Conservation (phyloP, 139 green algal species). For the Chlorella sp. region DNA sequence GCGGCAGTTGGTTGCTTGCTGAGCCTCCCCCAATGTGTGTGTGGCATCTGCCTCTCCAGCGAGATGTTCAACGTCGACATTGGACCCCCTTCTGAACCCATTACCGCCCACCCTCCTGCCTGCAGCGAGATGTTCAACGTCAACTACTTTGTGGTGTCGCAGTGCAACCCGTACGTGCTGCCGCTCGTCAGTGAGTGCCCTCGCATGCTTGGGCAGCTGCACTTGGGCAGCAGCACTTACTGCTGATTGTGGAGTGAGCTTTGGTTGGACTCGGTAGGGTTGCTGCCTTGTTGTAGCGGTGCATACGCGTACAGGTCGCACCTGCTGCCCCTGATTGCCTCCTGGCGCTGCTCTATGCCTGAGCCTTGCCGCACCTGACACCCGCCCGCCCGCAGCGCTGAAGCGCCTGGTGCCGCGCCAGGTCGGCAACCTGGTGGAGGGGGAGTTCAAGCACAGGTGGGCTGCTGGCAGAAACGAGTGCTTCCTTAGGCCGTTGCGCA, state of each 20-base stretch:
- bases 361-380: neutral
- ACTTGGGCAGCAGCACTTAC: too few relatives aligned
- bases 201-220: too few relatives aligned
- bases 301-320: too few relatives aligned
- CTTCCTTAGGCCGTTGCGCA: too few relatives aligned
- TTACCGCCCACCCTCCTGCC: too few relatives aligned
- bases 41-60: neutral
- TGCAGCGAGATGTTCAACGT: slow-evolving; percentile 92
- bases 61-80: slow-evolving; percentile 46
- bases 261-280: too few relatives aligned
- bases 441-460: slow-evolving; percentile 91
- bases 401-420: slow-evolving; percentile 74
- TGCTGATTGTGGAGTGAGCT: too few relatives aligned
- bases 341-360: neutral
- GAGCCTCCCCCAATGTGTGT: too few relatives aligned
- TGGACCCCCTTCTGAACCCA: neutral
- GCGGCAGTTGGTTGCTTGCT: too few relatives aligned
- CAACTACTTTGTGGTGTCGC: slow-evolving; percentile 92
- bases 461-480: too few relatives aligned
- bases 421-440: slow-evolving; percentile 75
- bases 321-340: too few relatives aligned
- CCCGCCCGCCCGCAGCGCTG: slow-evolving; percentile 23
- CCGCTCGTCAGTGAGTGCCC: slow-evolving; percentile 68
- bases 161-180: slow-evolving; percentile 93
- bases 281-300: too few relatives aligned